Evolutionary conservation across 495 filamentous ascomycete species (phyloP).

Genomic region (Monascus purpureus): DNA sequence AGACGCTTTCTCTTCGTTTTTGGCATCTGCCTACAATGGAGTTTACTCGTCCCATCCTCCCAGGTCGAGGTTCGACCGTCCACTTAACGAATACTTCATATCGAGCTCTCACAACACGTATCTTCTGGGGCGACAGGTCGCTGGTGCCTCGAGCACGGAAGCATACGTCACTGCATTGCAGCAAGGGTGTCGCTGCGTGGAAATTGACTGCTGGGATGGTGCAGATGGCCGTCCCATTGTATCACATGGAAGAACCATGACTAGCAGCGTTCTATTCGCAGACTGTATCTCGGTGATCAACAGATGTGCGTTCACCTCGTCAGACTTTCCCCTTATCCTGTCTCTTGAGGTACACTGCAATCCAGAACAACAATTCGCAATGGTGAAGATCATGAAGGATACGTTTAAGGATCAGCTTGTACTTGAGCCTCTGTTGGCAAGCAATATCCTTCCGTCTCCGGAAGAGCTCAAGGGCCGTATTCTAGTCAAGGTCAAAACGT

Average conservation of each 20-base stretch:
- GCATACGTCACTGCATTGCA: constrained; percentile 85
- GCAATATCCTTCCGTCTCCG: constrained; percentile 61
- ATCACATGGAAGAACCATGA: constrained; percentile 79
- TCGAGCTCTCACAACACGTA: constrained; percentile 99
- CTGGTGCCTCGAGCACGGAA: constrained; percentile 79
- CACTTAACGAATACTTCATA: constrained; percentile 95
- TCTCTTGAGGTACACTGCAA: constrained; percentile 94
- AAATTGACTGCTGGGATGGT: constrained; percentile 98
- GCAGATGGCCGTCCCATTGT: constrained; percentile 73
- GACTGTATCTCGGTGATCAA: constrained; percentile 88
- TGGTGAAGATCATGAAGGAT: constrained; percentile 83
- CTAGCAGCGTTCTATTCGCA: constrained; percentile 68
- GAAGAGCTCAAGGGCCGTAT: constrained; percentile 72
- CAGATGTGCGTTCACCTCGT: constrained; percentile 77
- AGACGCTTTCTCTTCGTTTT: constrained; percentile 57
- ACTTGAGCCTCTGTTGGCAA: constrained; percentile 52
- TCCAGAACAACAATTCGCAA: constrained; percentile 63
- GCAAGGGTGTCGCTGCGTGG: constrained; percentile 82
- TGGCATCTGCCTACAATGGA: constrained; percentile 59
- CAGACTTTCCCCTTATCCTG: constrained; percentile 74
- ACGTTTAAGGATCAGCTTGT: constrained; percentile 68
- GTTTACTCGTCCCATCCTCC: constrained; percentile 41
- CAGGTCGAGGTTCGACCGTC: constrained; percentile 54
- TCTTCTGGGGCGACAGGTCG: constrained; percentile 78
- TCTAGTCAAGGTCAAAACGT: constrained; percentile 84